Base-by-base conservation (phyloP, 177 flowering plant genomes). In the Vitis hybrid region DNA sequence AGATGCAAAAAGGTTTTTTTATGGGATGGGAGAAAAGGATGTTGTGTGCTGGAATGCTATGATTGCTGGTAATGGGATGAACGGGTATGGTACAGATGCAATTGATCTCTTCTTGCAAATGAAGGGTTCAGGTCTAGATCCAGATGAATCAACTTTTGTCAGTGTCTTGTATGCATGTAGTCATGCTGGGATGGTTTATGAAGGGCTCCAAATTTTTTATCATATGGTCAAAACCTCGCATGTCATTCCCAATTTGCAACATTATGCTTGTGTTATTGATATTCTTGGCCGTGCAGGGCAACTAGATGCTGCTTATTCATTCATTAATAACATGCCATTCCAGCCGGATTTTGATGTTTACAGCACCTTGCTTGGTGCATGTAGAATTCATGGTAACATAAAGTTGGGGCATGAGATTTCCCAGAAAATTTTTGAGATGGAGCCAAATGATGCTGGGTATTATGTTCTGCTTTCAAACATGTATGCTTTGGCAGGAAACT, bases 1-100 rank as follows among this genome's bases (percentile, higher is more conserved):
- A 50, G 73, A 70, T 55, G 81, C 83, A 16, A 73, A 56, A 70
- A 71, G 13, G 12, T 59, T 69, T 18, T 83, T 83, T 68, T 74
- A 75, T 26, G 59, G 59, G 48, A 76, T 83, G 73, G 62, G 59
- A 29, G 66, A 72, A 51, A 78, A 68, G 76, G 85, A 83, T 70
- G 71, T 78, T 22, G 78, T 67, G 16, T 81, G 81, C 49, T 85
- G 88, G 86, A 85, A 79, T 74, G 71, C 88, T 15, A 66, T 85
- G 76, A 81, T 82, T 56, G 68, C 78, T 10, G 84, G 77, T 52
- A 50, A 67, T 69, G 84, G 86, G 50, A 79, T 81, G 81, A 69
- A 70, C 48, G 85, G 86, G 16, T 51, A 65, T 56, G 83, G 83
- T 10, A 52, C 48, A 62, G 72, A 74, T 53, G 87, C 82, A 51